Percentiles rank a stretch among this genome's conserved stretches.
phyloP scores from a whole-genome alignment of 2,329 filamentous ascomycete genomes.

The Aspergillus hiratsukae region DNA sequence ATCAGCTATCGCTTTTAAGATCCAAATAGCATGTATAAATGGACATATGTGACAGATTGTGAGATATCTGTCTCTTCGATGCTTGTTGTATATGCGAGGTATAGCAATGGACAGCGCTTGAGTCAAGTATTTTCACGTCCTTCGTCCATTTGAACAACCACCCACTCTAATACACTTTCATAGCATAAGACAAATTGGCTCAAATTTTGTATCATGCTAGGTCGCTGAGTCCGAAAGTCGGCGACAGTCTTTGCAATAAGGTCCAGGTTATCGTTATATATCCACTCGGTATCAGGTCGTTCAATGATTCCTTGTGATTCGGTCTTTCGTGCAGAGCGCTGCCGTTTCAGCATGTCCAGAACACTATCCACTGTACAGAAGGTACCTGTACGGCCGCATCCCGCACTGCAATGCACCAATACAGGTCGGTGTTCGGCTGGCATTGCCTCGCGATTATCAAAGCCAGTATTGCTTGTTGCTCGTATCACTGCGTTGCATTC shows the following conservation, averaged over 20 bases:
- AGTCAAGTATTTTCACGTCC: slow-evolving; percentile 5
- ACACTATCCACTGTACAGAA: slow-evolving; percentile 97
- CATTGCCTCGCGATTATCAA: slow-evolving; percentile 53
- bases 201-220: slow-evolving; percentile 96
- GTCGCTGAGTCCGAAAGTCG: slow-evolving; percentile 79
- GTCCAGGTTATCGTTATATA: slow-evolving; percentile 67
- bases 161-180: slow-evolving; percentile 88
- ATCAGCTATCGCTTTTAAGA: background rate
- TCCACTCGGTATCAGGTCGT: slow-evolving; percentile 53
- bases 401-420: slow-evolving; percentile 91
- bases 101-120: background rate
- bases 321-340: slow-evolving; percentile 46
- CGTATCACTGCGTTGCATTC: slow-evolving; percentile 67
- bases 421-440: slow-evolving; percentile 59
- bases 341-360: slow-evolving; percentile 93
- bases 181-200: slow-evolving; percentile 95
- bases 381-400: slow-evolving; percentile 90
- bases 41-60: background rate
- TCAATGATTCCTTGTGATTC: slow-evolving; percentile 11
- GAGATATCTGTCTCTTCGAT: background rate
- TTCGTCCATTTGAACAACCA: slow-evolving; percentile 41
- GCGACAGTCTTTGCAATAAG: slow-evolving; percentile 82
- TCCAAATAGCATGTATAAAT: background rate
- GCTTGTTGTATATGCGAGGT: background rate
- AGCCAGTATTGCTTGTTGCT: slow-evolving; percentile 26